These are phyloP conservation scores for Aspergillus coremiiformis DNA, from an alignment of 495 filamentous ascomycete species.

Conservation along the genomic window DNA sequence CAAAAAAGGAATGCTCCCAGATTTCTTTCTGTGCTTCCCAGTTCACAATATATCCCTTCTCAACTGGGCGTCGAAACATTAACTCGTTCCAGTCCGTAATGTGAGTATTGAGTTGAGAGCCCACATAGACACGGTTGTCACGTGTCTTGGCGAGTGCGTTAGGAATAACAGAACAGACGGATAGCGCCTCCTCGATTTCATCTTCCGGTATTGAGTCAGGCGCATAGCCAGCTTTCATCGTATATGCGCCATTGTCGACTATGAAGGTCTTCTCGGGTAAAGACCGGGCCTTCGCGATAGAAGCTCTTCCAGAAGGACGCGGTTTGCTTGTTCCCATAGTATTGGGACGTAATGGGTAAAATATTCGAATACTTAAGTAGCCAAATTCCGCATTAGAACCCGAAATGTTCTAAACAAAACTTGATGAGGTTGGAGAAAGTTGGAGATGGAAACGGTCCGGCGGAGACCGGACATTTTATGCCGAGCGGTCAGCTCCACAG, in stretches of 20 bases:
- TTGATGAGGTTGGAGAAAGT: not conserved
- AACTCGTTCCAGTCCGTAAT: constrained; percentile 88
- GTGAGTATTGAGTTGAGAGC: constrained; percentile 61
- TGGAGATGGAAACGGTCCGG: not conserved
- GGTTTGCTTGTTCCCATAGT: constrained; percentile 35
- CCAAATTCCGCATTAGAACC: not conserved
- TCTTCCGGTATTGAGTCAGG: constrained; percentile 35
- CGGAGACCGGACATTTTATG: constrained; percentile 6
- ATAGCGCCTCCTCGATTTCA: constrained; percentile 29
- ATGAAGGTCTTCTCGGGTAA: constrained; percentile 66
- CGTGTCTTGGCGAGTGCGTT: constrained; percentile 85
- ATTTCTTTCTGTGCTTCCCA: constrained; percentile 96
- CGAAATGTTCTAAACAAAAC: not conserved
- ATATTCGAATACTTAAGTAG: not conserved
- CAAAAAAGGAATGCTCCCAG: constrained; percentile 87
- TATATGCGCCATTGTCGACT: constrained; percentile 90
- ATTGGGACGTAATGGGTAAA: too few species aligned
- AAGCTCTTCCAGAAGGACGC: constrained; percentile 28
- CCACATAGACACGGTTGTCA: constrained; percentile 69
- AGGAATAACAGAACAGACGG: constrained; percentile 60
- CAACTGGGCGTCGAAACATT: constrained; percentile 78
- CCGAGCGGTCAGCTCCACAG: constrained; percentile 5
- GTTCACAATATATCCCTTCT: constrained; percentile 92
- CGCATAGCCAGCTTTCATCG: constrained; percentile 86
- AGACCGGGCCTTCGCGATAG: constrained; percentile 20